Percentiles rank a stretch among this genome's conserved stretches.
Conservation (phyloP, 2,329 filamentous ascomycete species). For the Monilinia polystroma region DNA sequence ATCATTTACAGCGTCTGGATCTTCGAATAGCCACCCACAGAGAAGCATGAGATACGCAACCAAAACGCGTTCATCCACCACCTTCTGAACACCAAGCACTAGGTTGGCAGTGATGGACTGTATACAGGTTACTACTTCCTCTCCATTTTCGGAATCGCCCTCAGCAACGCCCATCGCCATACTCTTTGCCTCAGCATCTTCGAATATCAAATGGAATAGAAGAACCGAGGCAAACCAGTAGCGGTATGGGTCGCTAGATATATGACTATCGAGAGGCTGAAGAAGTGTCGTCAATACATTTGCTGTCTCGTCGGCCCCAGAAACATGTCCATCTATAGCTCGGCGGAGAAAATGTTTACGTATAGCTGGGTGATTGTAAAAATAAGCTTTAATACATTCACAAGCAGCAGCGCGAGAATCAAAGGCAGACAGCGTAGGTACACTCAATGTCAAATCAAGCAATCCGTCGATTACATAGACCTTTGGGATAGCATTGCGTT, state of each 20-base stretch:
- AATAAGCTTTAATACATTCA: constrained; percentile 91
- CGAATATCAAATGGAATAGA: constrained; percentile 79
- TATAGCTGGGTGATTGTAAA: constrained; percentile 77
- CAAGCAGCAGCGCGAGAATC: constrained; percentile 82
- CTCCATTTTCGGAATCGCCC: constrained; percentile 82
- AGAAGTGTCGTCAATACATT: constrained; percentile 87
- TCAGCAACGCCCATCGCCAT: constrained; percentile 81
- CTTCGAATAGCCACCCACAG: constrained; percentile 87
- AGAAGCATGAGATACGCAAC: constrained; percentile 89
- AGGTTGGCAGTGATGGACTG: constrained; percentile 85
- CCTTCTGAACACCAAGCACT: constrained; percentile 72
- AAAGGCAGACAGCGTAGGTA: constrained; percentile 65
- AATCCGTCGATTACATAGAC: constrained; percentile 94
- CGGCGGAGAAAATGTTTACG: constrained; percentile 80
- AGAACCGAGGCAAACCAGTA: constrained; percentile 88
- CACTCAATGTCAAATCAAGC: constrained; percentile 74
- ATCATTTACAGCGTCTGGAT: constrained; percentile 87
- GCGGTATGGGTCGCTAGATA: constrained; percentile 77
- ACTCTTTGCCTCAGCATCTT: constrained; percentile 75
- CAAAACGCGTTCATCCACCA: constrained; percentile 74
- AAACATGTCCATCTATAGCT: constrained; percentile 83
- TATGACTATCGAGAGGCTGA: constrained; percentile 58
- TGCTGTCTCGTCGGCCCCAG: constrained; percentile 75
- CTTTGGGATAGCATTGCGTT: constrained; percentile 54
- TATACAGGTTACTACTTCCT: constrained; percentile 93